Evolutionary conservation across 2,329 filamentous ascomycete genomes (phyloP), one percentile per base, ranked within the genome.

Genomic region (Colletotrichum graminicola): DNA sequence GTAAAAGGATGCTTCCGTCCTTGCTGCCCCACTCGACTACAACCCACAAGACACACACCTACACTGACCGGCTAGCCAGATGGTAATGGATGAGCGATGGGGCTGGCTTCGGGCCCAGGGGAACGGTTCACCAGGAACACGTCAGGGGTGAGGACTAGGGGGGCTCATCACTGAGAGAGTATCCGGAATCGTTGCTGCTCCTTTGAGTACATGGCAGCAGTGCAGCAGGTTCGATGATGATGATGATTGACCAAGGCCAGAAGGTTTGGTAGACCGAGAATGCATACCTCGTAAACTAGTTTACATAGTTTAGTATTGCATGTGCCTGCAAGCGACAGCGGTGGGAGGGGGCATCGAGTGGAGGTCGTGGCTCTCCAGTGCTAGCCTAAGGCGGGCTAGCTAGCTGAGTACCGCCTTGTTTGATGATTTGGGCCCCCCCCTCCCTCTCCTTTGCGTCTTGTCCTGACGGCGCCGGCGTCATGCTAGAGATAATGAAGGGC

Each of bases 101-200:
- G 62, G 47, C 47, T 62, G 62, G 62, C 41, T 55, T 70, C 67
- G 56, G 62, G 62, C 67, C 67, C 67, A 56, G 47, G 32, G 67
- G 62, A 66, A 45, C 49, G 67, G 67, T 70, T 56, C 60, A 23
- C 26, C 32, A 26, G 60, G 59, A 47, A 47, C 43, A 26, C 51
- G 26, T 7, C 45, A 51, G 59, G 59, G 45, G 59, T 7, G 29
- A 11, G 41, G 16, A 18, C 18, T 10, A 10, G 41, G 16, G 29
- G 57, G 26, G 26, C 18, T 32, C 18, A 18, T 49, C 43, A 23
- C 23, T 14, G 29, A 16, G 57, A 59, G 29, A 29, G 39, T 45
- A 26, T 7, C 43, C 41, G 41, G 41, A 34, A 39, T 39, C 16
- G 12, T 62, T 23, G 43, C 32, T 36, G 32, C 34, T 51, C 43